Percentiles rank a stretch among this genome's conserved stretches.
These are phyloP conservation scores for Wickerhamomyces xylosicus DNA, from an alignment of 805 yeast species.

Conservation along the genomic window DNA sequence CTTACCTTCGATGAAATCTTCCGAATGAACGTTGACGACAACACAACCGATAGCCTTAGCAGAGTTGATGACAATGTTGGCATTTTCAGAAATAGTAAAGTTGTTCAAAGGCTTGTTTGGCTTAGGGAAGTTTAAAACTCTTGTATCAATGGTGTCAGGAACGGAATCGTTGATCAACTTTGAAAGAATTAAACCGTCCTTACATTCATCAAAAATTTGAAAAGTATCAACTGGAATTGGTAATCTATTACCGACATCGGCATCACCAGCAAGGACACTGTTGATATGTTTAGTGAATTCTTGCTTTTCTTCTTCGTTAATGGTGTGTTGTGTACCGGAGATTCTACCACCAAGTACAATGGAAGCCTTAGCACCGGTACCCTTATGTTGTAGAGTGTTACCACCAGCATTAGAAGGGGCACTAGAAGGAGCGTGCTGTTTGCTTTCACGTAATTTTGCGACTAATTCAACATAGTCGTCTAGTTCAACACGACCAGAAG, in stretches of 20 bases:
- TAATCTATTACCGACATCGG: slow-evolving; percentile 70
- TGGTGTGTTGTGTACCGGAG: slow-evolving; percentile 92
- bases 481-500: slow-evolving; percentile 92
- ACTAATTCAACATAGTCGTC: slow-evolving; percentile 87
- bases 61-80: slow-evolving; percentile 94
- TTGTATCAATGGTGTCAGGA: slow-evolving; percentile 95
- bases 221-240: slow-evolving; percentile 92
- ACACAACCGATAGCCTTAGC: slow-evolving; percentile 99
- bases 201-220: slow-evolving; percentile 93
- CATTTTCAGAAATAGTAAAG: slow-evolving; percentile 93
- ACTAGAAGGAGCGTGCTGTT: slow-evolving; percentile 22
- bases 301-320: slow-evolving; percentile 91
- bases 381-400: slow-evolving; percentile 33
- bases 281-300: slow-evolving; percentile 96
- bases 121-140: slow-evolving; percentile 87
- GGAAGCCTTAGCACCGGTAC: slow-evolving; percentile 52
- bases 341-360: slow-evolving; percentile 78
- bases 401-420: slow-evolving; percentile 19
- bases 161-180: slow-evolving; percentile 95
- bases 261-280: slow-evolving; percentile 81
- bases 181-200: slow-evolving; percentile 89
- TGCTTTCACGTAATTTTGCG: slow-evolving; percentile 61
- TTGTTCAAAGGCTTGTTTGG: slow-evolving; percentile 75
- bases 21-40: slow-evolving; percentile 95
- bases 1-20: slow-evolving; percentile 89